Evolutionary conservation across 1,284 basidiomycete genomes (phyloP).

Genomic region (Microbotryum lychnidis-dioicae): DNA sequence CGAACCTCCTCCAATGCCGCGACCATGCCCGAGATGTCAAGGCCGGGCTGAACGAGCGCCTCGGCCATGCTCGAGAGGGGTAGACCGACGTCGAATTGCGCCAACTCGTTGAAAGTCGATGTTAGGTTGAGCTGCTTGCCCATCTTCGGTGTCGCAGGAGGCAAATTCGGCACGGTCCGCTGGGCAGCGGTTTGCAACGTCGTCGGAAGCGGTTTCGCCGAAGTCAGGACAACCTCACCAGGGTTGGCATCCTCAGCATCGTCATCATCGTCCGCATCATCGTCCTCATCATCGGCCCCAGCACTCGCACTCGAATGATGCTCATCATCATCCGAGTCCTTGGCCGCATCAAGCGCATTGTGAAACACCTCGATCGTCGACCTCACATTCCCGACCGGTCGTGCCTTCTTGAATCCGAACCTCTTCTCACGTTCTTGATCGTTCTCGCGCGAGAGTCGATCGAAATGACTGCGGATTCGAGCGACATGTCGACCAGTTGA

Average conservation of each 20-base stretch:
- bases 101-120: slow-evolving; percentile 35
- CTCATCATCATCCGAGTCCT: slow-evolving; percentile 51
- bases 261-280: slow-evolving; percentile 70
- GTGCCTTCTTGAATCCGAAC: slow-evolving; percentile 74
- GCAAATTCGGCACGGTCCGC: too few relatives aligned
- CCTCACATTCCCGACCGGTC: slow-evolving; percentile 80
- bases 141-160: too few relatives aligned
- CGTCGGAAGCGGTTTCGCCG: too few relatives aligned
- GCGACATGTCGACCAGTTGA: slow-evolving; percentile 41
- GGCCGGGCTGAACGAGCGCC: slow-evolving; percentile 35
- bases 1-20: too few relatives aligned
- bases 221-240: too few relatives aligned
- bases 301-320: slow-evolving; percentile 11
- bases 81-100: slow-evolving; percentile 42
- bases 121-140: too few relatives aligned
- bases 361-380: slow-evolving; percentile 85
- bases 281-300: slow-evolving; percentile 33
- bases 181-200: too few relatives aligned
- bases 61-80: slow-evolving; percentile 41
- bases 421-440: slow-evolving; percentile 47
- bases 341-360: slow-evolving; percentile 84
- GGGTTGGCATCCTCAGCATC: slow-evolving; percentile 77
- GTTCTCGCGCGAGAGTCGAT: slow-evolving; percentile 47
- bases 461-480: slow-evolving; percentile 49
- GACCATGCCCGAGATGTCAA: too few relatives aligned